These are phyloP conservation scores for Rhynchospora tenuis DNA, from an alignment of 176 grass and related monocot genomes.

Conservation along the genomic window DNA sequence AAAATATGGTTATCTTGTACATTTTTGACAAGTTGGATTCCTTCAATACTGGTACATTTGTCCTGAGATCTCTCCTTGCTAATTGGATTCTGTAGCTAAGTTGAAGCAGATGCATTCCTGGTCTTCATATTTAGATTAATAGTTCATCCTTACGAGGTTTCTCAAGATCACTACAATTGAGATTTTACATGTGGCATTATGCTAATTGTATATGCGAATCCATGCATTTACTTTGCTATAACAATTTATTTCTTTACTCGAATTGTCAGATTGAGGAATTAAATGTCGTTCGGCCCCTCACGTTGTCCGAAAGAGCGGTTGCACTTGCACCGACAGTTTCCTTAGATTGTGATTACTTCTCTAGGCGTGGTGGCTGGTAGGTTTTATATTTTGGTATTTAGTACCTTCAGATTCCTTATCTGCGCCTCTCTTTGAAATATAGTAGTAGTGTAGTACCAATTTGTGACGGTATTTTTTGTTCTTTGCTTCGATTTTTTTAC, in stretches of 20 bases:
- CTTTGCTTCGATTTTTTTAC: no score
- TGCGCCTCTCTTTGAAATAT: neutral
- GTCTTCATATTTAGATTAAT: neutral
- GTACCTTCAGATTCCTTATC: neutral
- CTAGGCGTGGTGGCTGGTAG: conserved; percentile 75
- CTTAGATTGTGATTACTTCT: conserved; percentile 85
- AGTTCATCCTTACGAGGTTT: neutral
- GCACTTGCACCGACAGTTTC: conserved; percentile 81
- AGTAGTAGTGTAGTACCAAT: neutral
- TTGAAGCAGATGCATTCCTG: conserved; percentile 39
- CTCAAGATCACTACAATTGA: neutral
- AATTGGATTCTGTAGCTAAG: neutral
- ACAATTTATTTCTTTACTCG: neutral
- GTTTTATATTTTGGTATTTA: conserved; percentile 18
- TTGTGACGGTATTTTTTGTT: neutral
- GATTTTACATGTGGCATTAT: conserved; percentile 1
- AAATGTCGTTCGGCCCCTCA: conserved; percentile 53
- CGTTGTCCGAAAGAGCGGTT: conserved; percentile 76
- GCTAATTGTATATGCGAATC: neutral
- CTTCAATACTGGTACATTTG: no score
- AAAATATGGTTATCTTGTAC: no score
- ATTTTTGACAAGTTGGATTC: no score
- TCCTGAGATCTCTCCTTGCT: no score
- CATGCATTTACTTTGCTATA: neutral
- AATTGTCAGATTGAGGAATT: conserved; percentile 57